Base-by-base conservation (phyloP, 306 rosid species). In the Malus domestica region DNA sequence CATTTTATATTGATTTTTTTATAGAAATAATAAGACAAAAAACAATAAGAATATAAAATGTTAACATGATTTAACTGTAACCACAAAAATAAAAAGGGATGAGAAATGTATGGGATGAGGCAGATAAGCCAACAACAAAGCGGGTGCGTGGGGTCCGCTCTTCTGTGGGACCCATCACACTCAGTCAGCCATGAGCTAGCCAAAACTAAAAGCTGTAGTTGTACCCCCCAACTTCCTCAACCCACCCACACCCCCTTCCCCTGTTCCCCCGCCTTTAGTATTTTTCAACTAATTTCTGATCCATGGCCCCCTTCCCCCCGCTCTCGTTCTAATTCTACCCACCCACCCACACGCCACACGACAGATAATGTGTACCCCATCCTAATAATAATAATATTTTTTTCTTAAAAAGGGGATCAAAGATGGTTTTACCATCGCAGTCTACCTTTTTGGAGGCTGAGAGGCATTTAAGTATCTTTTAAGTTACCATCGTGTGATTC, bases 181-280 rank as follows among this genome's bases (percentile, higher is more conserved):
- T 38, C 38, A 22, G 78, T 55, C 74, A 72, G 57, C 67, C 49
- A 66, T 29, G 57, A 59, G 44, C 18, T 20, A 66, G 25, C 55
- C 0, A 49, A 40, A 40, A 40, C 45, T 40, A 40, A 9, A 40
- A 40, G 45, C 45, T 40, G 3, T 40, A 2, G 45, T 10, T 9
- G 12, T 9, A 9, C 45, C 45, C 44, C 45, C 11, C 1, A 9
- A 1, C 20, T 49, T 49, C 55, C 20, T 49, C 55, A 60, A 51
- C 73, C 19, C 32, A 20, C 49, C 29, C 69, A 54, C 10, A 35
- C 52, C 9, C 42, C 42, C 25, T 25, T 25, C 8, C 7, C 40
- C 51, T 18, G 16, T 69, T 84, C 80, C 82, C 84, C 82, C 84
- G 78, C 82, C 74, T 73, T 63, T 68, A 35, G 15, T 77, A 80